These are phyloP conservation scores for Royoungia palumana DNA, from an alignment of 768 basidiomycete species.

Conservation along the genomic window DNA sequence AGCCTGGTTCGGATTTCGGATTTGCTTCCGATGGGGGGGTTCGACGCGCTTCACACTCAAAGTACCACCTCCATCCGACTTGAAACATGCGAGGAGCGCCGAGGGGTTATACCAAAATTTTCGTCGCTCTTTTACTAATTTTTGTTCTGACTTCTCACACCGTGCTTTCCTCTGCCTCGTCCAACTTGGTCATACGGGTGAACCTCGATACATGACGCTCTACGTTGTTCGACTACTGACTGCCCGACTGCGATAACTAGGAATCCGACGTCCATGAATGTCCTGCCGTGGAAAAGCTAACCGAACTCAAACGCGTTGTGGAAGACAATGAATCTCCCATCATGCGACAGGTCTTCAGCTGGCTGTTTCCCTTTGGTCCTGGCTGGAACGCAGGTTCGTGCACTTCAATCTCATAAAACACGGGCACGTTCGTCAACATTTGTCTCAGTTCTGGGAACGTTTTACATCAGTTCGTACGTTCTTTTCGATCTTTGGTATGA, in stretches of 20 bases:
- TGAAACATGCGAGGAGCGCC: constrained; percentile 21
- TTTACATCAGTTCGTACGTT: constrained; percentile 94
- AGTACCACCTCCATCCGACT: neutral
- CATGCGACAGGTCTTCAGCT: constrained; percentile 75
- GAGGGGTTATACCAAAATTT: constrained; percentile 23
- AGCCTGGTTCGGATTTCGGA: constrained; percentile 24
- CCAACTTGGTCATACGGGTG: constrained; percentile 31
- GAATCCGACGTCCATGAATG: constrained; percentile 44
- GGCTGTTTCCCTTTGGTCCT: constrained; percentile 87
- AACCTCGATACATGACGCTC: constrained; percentile 11
- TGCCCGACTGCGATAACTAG: constrained; percentile 27
- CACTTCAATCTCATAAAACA: neutral
- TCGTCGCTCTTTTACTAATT: constrained; percentile 45
- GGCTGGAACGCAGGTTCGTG: constrained; percentile 73
- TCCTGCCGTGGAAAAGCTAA: constrained; percentile 43
- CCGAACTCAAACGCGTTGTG: constrained; percentile 55
- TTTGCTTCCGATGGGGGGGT: constrained; percentile 8
- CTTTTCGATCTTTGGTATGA: constrained; percentile 7
- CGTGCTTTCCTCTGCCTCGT: constrained; percentile 18
- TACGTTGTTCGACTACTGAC: constrained; percentile 4
- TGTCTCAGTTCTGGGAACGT: constrained; percentile 71
- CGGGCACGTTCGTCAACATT: constrained; percentile 22
- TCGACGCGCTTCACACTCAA: neutral
- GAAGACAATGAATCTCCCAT: constrained; percentile 67
- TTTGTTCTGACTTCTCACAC: constrained; percentile 20